phyloP scores from a whole-genome alignment of 371 early-diverging fungal genomes.

The Apophysomyces trapeziformis region DNA sequence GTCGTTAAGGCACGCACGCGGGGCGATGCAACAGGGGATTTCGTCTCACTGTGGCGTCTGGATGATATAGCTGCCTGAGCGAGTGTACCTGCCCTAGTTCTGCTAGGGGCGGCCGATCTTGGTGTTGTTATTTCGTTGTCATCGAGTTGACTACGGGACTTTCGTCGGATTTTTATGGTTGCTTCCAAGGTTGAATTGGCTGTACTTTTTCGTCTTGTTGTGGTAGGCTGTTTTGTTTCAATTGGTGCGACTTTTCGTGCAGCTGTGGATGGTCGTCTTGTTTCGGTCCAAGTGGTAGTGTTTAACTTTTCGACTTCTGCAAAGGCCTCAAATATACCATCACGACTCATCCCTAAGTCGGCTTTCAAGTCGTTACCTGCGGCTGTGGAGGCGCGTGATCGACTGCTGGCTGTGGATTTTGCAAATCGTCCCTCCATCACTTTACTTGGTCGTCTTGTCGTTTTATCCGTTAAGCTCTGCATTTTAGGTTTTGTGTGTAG shows the following conservation, averaged over 20 bases:
- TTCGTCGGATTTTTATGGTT: constrained; percentile 16
- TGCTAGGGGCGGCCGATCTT: constrained; percentile 1
- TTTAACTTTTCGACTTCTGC: constrained; percentile 28
- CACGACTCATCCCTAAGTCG: constrained; percentile 34
- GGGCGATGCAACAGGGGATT: constrained; percentile 24
- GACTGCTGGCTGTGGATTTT: constrained; percentile 28
- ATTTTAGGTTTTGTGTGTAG: constrained; percentile 14
- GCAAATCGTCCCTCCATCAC: constrained; percentile 19
- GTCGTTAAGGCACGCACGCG: constrained; percentile 26
- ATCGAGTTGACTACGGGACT: constrained; percentile 9
- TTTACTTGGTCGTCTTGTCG: constrained; percentile 10
- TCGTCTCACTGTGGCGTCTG: constrained; percentile 3
- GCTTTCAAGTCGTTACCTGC: constrained; percentile 12
- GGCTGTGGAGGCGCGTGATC: constrained; percentile 24
- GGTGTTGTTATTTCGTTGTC: background rate
- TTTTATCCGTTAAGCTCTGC: constrained; percentile 1
- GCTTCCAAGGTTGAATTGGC: background rate
- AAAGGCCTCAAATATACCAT: constrained; percentile 38
- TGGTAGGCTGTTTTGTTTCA: constrained; percentile 11
- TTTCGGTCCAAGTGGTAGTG: constrained; percentile 5
- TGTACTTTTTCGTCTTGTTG: background rate
- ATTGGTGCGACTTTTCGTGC: background rate
- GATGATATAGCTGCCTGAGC: background rate
- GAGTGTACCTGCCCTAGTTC: background rate
- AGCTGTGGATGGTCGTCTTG: constrained; percentile 10